Base-by-base conservation (phyloP, 148 eudicot genomes). In the Vaccinium darrowii region DNA sequence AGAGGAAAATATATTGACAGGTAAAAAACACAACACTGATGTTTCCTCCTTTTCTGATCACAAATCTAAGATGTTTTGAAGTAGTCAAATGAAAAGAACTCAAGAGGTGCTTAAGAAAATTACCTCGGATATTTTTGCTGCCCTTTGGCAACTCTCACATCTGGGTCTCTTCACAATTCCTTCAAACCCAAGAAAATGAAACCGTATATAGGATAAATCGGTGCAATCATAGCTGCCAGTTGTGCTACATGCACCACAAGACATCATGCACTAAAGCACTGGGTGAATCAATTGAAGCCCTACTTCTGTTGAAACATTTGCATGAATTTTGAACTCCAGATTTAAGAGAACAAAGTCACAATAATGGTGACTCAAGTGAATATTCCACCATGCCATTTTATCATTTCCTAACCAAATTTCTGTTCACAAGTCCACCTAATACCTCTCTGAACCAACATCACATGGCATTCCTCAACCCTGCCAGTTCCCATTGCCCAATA, bases 371-470 rank as follows among this genome's bases (percentile, higher is more conserved):
- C 8, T 0, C 3, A 72, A 58, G 33, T 9, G 43, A 58, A 21
- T 23, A 27, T 14, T 54, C 47, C 51, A 79, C 47, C 8, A 49
- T 57, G 23, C 11, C 27, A 33, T 80, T 21, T 33, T 21, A 13
- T 21, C 18, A n/a, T 21, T 21, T 80, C 5, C 23, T 13, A 13
- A 36, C 39, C 30, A 14, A 53, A 53, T 23, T 25, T 12, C 33
- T 0, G 16, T 16, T 60, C 30, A 21, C 72, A 3, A 56, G 43
- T 30, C 82, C 14, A 79, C 67, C 30, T 30, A 56, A 33, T 16
- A 79, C 49, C 82, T 60, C 67, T 54, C 82, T 33, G 19, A 79
- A 56, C 10, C n/a, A 27, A 56, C 50, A 79, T 79, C 39, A 56
- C 14, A 56, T 33, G 77, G 16, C 82, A 79, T 30, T 33, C 10